A percentile compares a stretch with the other conserved stretches of the same genome.
Evolutionary conservation across 2,329 filamentous ascomycete genomes (phyloP).

Genomic region (Bipolaris sorokiniana): DNA sequence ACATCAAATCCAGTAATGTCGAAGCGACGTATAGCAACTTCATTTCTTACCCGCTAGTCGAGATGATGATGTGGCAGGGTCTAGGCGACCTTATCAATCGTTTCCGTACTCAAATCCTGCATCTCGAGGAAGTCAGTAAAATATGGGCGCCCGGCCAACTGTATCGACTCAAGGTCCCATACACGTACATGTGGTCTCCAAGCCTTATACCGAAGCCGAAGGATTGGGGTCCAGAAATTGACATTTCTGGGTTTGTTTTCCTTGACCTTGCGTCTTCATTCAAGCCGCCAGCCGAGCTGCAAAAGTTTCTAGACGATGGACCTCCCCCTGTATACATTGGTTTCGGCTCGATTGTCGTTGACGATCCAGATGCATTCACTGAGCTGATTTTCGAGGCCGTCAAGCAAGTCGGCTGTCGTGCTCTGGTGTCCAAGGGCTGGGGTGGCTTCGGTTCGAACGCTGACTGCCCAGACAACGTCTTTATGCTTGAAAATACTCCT

Average conservation of each 20-base stretch:
- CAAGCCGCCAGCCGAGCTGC: conserved; percentile 63
- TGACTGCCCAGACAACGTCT: conserved; percentile 63
- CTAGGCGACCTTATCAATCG: conserved; percentile 79
- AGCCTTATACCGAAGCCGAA: conserved; percentile 69
- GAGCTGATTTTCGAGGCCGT: conserved; percentile 74
- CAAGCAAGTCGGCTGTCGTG: conserved; percentile 68
- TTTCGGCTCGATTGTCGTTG: conserved; percentile 77
- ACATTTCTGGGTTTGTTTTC: conserved; percentile 80
- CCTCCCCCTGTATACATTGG: conserved; percentile 74
- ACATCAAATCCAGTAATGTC: conserved; percentile 74
- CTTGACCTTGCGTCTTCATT: conserved; percentile 70
- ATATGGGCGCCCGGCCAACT: conserved; percentile 78
- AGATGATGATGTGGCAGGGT: conserved; percentile 72
- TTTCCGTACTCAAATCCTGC: conserved; percentile 72
- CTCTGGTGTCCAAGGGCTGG: conserved; percentile 78
- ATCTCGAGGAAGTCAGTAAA: conserved; percentile 74
- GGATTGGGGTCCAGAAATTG: conserved; percentile 73
- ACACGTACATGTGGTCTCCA: conserved; percentile 72
- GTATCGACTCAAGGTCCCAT: conserved; percentile 75
- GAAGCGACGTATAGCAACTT: conserved; percentile 78
- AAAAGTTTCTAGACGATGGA: conserved; percentile 44
- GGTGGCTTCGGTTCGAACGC: conserved; percentile 68
- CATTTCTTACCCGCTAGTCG: conserved; percentile 79
- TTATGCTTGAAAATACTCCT: conserved; percentile 74
- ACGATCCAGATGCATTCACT: conserved; percentile 72